Conservation (phyloP, 805 yeast genomes). For the Phaffomyces antillensis region DNA sequence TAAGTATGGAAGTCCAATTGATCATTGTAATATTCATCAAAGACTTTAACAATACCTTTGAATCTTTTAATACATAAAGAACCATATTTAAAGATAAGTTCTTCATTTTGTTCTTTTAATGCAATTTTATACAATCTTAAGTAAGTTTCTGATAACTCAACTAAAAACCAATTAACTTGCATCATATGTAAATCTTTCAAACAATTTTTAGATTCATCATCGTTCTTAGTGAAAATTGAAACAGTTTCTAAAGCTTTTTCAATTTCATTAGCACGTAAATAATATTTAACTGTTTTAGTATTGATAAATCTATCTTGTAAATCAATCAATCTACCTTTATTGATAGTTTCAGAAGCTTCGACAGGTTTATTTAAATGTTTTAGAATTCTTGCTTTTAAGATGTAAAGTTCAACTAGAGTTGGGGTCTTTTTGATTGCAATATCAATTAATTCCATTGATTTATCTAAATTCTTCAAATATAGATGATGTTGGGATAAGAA, state of each 20-base stretch:
- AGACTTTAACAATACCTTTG: constrained; percentile 56
- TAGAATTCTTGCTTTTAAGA: constrained; percentile 71
- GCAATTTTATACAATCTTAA: constrained; percentile 47
- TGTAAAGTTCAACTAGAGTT: constrained; percentile 73
- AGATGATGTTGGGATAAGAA: constrained; percentile 76
- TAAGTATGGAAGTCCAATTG: constrained; percentile 94
- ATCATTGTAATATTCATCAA: constrained; percentile 66
- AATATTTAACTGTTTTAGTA: constrained; percentile 80
- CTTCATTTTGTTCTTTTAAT: constrained; percentile 28
- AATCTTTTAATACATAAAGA: constrained; percentile 82
- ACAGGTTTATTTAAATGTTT: constrained; percentile 60
- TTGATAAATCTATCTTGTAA: constrained; percentile 89
- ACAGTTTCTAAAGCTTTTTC: constrained; percentile 70
- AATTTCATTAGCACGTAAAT: constrained; percentile 64
- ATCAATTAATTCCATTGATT: constrained; percentile 54
- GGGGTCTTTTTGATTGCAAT: constrained; percentile 68
- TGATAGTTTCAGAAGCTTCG: constrained; percentile 60
- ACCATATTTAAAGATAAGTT: constrained; percentile 38
- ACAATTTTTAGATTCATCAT: constrained; percentile 64
- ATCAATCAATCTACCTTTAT: constrained; percentile 68
- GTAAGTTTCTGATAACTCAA: constrained; percentile 81
- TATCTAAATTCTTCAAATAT: constrained; percentile 40
- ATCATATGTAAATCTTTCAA: constrained; percentile 78
- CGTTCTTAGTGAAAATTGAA: constrained; percentile 80
- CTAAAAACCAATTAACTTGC: constrained; percentile 88